A percentile compares a stretch with the other conserved stretches of the same genome.
These are phyloP conservation scores for Amanita molliuscula DNA, from an alignment of 768 basidiomycete species.

Conservation along the genomic window DNA sequence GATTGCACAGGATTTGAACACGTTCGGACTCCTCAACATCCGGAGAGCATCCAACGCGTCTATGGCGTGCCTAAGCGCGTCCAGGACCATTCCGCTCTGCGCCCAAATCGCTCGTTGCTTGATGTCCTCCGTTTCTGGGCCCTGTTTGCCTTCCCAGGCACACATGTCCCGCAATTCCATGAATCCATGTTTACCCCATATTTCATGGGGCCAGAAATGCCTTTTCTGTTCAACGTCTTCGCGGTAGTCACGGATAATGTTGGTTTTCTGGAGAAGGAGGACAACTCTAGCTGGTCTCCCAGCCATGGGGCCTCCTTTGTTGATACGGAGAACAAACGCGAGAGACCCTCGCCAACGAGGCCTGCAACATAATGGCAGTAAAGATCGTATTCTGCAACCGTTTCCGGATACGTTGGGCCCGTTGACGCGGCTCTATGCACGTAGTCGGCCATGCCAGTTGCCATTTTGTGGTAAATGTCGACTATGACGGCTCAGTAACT, in stretches of 20 bases:
- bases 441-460: conserved; percentile 91
- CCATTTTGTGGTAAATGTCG: conserved; percentile 82
- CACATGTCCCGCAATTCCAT: conserved; percentile 56
- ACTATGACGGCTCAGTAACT: conserved; percentile 76
- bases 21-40: conserved; percentile 78
- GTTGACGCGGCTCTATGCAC: conserved; percentile 72
- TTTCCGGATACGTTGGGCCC: conserved; percentile 59
- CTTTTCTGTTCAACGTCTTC: conserved; percentile 82
- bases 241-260: conserved; percentile 91
- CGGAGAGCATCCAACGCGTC: conserved; percentile 87
- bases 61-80: conserved; percentile 74
- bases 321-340: conserved; percentile 78
- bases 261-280: conserved; percentile 94
- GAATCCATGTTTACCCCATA: conserved; percentile 79
- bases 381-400: conserved; percentile 83
- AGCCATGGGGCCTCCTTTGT: conserved; percentile 72
- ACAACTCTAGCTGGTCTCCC: conserved; percentile 72
- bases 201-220: conserved; percentile 92
- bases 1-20: conserved; percentile 95
- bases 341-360: conserved; percentile 92
- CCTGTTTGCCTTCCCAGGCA: conserved; percentile 26
- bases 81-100: conserved; percentile 82
- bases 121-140: conserved; percentile 22
- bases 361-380: conserved; percentile 99
- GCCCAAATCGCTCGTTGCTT: conserved; percentile 62